Evolutionary conservation across 306 rosid species (phyloP), one percentile per base, ranked within the genome.

Genomic region (Abrus precatorius): DNA sequence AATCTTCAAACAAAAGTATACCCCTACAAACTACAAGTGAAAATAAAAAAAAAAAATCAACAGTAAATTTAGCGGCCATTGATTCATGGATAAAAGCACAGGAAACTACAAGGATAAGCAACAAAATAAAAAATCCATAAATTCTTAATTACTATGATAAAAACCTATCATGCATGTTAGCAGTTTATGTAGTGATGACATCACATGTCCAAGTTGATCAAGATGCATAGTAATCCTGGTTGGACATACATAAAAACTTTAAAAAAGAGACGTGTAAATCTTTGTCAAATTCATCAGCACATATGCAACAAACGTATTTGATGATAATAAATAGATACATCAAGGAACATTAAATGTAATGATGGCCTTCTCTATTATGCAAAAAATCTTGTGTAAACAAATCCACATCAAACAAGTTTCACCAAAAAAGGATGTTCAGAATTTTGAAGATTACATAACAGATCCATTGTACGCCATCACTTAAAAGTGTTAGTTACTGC

Each of bases 341-440:
- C 30, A 9, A 9, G 52, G n/a, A 9, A 44, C 13, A 63, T 54
- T 6, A 30, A 38, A 72, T 67, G 69, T 33, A 72, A 64, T 6
- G 32, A 81, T 20, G 5, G 29, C 34, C 38, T 6, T 60, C 27
- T 33, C 48, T 74, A 29, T 8, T 50, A 6, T 8, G 7, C 9
- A 38, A 36, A 76, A 76, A 40, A 38, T 14, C 33, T 40, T 62
- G 1, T 41, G 27, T 28, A 7, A 66, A n/a, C 44, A 73, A 63
- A 73, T 27, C 65, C 78, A 70, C 52, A 49, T 49, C 64, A 70
- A 79, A 61, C 72, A 70, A 30, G 32, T 32, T 53, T 30, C 13
- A 12, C 7, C 72, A 30, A 20, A 45, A 53, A 36, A 13, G 20
- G 20, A 61, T 62, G 28, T 12, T 47, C 9, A 74, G 8, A 66